Conservation (phyloP, 176 grass and related monocot species). For the Aechmea fasciata region DNA sequence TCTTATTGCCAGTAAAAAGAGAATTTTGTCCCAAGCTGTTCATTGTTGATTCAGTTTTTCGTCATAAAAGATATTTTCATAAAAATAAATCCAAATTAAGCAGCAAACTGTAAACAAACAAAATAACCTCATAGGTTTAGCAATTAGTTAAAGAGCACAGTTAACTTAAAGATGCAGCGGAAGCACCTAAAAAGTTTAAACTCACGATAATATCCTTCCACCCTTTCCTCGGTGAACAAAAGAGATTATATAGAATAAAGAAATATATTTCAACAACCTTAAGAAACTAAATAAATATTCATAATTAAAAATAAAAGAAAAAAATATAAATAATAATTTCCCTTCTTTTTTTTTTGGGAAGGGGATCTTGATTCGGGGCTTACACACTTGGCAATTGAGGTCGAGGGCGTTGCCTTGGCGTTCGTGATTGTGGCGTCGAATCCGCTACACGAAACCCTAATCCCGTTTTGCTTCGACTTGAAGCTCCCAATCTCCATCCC, state of each 20-base stretch:
- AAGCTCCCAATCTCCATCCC: slow-evolving; percentile 69
- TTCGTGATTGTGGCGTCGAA: slow-evolving; percentile 40
- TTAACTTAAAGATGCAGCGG: background rate
- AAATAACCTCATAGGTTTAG: background rate
- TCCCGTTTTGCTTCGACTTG: slow-evolving; percentile 55
- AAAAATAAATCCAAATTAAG: background rate
- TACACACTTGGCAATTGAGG: too few species aligned
- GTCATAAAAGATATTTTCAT: background rate
- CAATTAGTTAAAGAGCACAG: background rate
- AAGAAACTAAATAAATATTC: too few species aligned
- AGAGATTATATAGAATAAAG: background rate
- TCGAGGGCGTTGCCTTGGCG: slow-evolving; percentile 20
- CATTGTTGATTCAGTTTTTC: background rate
- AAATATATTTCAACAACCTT: too few species aligned
- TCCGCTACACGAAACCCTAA: slow-evolving; percentile 54
- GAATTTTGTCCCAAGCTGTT: background rate
- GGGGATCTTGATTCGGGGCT: too few species aligned
- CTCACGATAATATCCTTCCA: background rate
- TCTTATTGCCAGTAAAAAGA: background rate
- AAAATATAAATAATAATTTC: too few species aligned
- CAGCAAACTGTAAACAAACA: background rate
- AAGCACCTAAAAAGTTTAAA: background rate
- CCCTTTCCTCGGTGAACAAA: background rate
- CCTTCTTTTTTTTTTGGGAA: too few species aligned
- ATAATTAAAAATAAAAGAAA: too few species aligned